phyloP scores from a whole-genome alignment of 495 filamentous ascomycete genomes.

The Penicillium daleae region DNA sequence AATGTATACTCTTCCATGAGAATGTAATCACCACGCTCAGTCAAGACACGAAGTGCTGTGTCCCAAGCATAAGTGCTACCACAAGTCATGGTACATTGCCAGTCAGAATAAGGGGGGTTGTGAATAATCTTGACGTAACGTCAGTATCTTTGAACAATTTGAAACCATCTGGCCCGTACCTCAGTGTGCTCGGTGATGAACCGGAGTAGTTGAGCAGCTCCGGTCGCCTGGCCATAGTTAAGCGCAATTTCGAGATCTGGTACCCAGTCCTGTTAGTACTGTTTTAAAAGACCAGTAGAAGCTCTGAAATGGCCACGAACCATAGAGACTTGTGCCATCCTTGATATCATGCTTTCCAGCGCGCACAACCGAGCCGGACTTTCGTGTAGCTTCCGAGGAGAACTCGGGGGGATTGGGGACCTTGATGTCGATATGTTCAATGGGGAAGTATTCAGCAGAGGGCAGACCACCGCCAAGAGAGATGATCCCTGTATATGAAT shows the following conservation, averaged over 20 bases:
- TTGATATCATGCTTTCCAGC: conserved; percentile 83
- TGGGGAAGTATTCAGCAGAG: conserved; percentile 86
- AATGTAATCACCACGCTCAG: conserved; percentile 69
- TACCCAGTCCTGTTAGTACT: conserved; percentile 6
- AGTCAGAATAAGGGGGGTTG: conserved; percentile 70
- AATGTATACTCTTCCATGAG: conserved; percentile 91
- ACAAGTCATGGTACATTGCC: conserved; percentile 73
- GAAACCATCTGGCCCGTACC: conserved; percentile 31
- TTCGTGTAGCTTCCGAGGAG: conserved; percentile 62
- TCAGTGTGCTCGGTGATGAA: conserved; percentile 95
- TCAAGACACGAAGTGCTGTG: conserved; percentile 75
- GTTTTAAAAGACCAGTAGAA: background rate
- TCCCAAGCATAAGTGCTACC: conserved; percentile 83
- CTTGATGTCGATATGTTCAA: conserved; percentile 69
- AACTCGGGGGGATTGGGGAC: conserved; percentile 71
- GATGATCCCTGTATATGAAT: conserved; percentile 57
- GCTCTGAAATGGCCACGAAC: conserved; percentile 30
- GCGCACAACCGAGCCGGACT: conserved; percentile 56
- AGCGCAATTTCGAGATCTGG: conserved; percentile 77
- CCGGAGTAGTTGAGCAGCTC: conserved; percentile 82
- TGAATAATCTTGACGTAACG: conserved; percentile 40
- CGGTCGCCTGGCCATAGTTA: conserved; percentile 88
- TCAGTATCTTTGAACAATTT: background rate
- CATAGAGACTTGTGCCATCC: conserved; percentile 64
- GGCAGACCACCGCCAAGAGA: conserved; percentile 93